Conservation (phyloP, 768 basidiomycete genomes). For the Tricholoma hemisulphureum region DNA sequence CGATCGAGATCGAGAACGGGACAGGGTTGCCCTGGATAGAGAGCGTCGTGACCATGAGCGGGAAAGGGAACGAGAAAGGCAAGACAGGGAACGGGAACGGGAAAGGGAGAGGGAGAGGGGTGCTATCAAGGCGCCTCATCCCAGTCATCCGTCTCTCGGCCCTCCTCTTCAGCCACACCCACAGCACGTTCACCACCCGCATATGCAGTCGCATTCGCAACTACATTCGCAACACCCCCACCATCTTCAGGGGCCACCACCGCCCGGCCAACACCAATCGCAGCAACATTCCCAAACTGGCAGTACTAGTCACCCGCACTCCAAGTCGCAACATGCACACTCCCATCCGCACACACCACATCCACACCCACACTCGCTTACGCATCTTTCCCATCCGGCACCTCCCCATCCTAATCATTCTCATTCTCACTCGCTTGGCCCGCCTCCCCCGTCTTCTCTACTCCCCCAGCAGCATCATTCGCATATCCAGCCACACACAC, state of each 20-base stretch:
- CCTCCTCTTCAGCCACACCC: slow-evolving; percentile 1
- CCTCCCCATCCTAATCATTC: neutral
- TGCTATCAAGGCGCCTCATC: neutral
- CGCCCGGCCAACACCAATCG: neutral
- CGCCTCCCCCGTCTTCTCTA: neutral
- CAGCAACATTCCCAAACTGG: neutral
- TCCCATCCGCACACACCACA: slow-evolving; percentile 19
- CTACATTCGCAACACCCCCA: neutral
- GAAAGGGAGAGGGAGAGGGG: neutral
- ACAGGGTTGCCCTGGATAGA: neutral
- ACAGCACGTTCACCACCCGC: neutral
- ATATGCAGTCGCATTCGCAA: neutral
- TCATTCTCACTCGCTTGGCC: neutral
- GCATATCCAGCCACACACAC: neutral
- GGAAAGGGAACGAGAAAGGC: neutral
- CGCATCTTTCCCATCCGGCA: neutral
- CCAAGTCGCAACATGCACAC: neutral
- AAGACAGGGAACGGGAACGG: neutral
- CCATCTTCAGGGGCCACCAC: neutral
- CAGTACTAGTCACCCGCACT: neutral
- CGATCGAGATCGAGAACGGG: neutral
- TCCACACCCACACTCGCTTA: slow-evolving; percentile 1
- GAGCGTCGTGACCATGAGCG: neutral
- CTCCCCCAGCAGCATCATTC: neutral
- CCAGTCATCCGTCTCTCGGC: slow-evolving; percentile 1